Conservation (phyloP, 331 rosid genomes). For the Rhamnella rubrinervis region DNA sequence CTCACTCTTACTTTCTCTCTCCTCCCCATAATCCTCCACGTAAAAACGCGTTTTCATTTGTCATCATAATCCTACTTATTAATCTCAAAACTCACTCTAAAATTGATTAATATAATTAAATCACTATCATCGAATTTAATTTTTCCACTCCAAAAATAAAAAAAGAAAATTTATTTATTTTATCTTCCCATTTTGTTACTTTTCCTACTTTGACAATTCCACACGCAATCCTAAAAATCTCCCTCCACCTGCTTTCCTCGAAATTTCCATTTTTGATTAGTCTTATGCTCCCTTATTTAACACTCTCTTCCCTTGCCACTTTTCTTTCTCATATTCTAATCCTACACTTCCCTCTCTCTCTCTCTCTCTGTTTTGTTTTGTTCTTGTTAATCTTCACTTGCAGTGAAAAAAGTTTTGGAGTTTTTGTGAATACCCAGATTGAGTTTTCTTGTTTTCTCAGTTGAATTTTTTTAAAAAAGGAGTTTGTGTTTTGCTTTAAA, state of each 20-base stretch:
- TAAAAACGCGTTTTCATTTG: conserved; percentile 46
- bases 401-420: background rate
- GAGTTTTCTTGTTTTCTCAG: background rate
- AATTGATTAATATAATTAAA: background rate
- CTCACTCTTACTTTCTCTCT: background rate
- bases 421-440: conserved; percentile 19
- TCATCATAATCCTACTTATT: conserved; percentile 17
- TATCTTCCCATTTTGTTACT: background rate
- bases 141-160: background rate
- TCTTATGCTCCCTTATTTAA: background rate
- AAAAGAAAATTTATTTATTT: background rate
- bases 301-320: background rate
- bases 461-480: background rate
- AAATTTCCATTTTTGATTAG: conserved; percentile 30
- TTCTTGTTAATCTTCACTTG: background rate
- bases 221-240: conserved; percentile 42
- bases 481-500: conserved; percentile 7
- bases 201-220: conserved; percentile 44
- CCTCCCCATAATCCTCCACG: conserved; percentile 16
- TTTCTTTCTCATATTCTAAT: background rate
- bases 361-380: background rate
- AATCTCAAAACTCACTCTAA: conserved; percentile 1
- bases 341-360: background rate
- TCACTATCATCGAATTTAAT: too few relatives aligned
- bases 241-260: conserved; percentile 29